These are phyloP conservation scores for Xylariales sp. DNA, from an alignment of 2,329 filamentous ascomycete genomes.

Conservation along the genomic window DNA sequence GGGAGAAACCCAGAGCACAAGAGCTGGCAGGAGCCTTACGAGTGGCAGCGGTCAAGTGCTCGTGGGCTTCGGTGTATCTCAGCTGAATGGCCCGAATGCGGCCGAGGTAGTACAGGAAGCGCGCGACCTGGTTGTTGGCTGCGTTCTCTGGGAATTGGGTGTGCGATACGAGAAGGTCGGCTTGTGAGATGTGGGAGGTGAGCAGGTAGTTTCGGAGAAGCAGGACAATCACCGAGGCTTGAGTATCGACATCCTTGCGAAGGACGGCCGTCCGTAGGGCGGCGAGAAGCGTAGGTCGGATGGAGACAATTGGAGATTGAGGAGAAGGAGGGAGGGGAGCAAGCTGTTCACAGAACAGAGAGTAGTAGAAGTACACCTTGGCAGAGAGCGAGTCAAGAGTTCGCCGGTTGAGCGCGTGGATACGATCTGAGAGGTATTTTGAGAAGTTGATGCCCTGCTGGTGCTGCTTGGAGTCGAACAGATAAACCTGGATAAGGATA, in stretches of 20 bases:
- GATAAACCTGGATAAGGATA: constrained; percentile 80
- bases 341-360: constrained; percentile 89
- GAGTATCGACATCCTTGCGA: constrained; percentile 95
- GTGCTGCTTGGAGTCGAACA: constrained; percentile 80
- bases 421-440: constrained; percentile 72
- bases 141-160: constrained; percentile 92
- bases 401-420: constrained; percentile 86
- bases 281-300: constrained; percentile 80
- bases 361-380: constrained; percentile 98
- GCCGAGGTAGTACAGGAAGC: constrained; percentile 95
- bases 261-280: constrained; percentile 93
- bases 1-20: constrained; percentile 89
- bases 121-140: constrained; percentile 95
- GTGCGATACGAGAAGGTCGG: constrained; percentile 91
- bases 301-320: constrained; percentile 79
- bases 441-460: constrained; percentile 83
- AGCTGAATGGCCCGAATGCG: constrained; percentile 95
- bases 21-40: constrained; percentile 89
- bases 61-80: constrained; percentile 93
- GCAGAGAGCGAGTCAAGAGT: constrained; percentile 91
- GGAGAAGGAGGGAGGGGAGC: constrained; percentile 83
- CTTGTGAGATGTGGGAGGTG: constrained; percentile 94
- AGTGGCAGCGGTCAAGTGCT: constrained; percentile 87
- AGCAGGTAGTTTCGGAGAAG: constrained; percentile 93
- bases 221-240: constrained; percentile 91